Percentiles rank a stretch among this genome's conserved stretches.
Conservation (phyloP, 2,329 filamentous ascomycete species). For the Davidsoniella virescens region DNA sequence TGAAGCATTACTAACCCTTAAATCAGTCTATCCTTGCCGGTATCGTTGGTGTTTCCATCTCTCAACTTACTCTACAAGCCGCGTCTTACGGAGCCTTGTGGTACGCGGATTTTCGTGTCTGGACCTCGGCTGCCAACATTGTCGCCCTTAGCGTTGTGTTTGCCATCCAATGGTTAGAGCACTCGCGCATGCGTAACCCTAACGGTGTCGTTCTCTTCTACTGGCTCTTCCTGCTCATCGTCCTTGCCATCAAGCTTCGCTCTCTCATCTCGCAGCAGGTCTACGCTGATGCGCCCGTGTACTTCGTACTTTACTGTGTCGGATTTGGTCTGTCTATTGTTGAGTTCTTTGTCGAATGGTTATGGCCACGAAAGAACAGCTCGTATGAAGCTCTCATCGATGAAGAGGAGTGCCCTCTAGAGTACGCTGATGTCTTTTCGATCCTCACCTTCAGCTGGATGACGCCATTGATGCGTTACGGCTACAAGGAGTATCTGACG, state of each 20-base stretch:
- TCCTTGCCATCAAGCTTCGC: conserved; percentile 66
- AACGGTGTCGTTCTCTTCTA: conserved; percentile 84
- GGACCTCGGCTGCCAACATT: conserved; percentile 58
- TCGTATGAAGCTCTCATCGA: conserved; percentile 40
- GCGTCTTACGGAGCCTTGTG: conserved; percentile 51
- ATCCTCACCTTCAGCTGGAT: conserved; percentile 94
- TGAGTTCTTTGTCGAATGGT: conserved; percentile 69
- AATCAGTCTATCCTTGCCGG: conserved; percentile 42
- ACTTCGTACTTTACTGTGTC: conserved; percentile 61
- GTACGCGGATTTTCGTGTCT: conserved; percentile 71
- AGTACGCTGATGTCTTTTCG: conserved; percentile 90
- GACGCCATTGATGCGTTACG: conserved; percentile 93
- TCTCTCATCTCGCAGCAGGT: conserved; percentile 67
- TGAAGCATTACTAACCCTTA: conserved; percentile 9
- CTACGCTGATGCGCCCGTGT: conserved; percentile 48
- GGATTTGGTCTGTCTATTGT: conserved; percentile 52
- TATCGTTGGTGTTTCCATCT: conserved; percentile 49
- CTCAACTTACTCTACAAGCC: conserved; percentile 64
- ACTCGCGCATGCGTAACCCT: conserved; percentile 64
- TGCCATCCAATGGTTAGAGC: conserved; percentile 70
- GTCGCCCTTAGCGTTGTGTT: conserved; percentile 60
- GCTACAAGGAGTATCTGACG: conserved; percentile 80
- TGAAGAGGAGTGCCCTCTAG: conserved; percentile 53
- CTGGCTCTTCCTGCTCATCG: conserved; percentile 75
- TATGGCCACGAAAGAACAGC: conserved; percentile 56